A percentile compares a stretch with the other conserved stretches of the same genome.
These are phyloP conservation scores for Lyophyllum shimeji DNA, from an alignment of 768 basidiomycete genomes.

Conservation along the genomic window DNA sequence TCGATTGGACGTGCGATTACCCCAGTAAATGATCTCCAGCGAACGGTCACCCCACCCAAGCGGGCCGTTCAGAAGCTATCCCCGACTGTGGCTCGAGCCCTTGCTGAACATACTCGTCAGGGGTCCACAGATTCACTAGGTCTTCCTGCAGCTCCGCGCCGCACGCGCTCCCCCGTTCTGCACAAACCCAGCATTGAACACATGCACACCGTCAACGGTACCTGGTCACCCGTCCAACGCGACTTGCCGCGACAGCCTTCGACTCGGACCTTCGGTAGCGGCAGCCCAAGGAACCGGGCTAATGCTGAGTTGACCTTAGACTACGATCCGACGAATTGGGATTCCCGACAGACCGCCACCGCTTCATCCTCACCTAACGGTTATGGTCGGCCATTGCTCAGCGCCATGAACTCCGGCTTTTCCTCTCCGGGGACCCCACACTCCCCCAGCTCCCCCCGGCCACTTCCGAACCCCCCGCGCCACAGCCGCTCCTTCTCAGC, in stretches of 20 bases:
- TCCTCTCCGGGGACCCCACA: background rate
- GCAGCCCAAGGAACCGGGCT: background rate
- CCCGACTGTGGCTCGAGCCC: background rate
- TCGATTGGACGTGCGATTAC: conserved; percentile 27
- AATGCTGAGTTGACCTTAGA: conserved; percentile 12
- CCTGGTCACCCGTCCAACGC: conserved; percentile 4
- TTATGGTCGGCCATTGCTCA: conserved; percentile 5
- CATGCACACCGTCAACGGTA: conserved; percentile 4
- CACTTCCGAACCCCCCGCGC: conserved; percentile 6
- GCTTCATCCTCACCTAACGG: background rate
- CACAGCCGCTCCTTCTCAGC: conserved; percentile 18
- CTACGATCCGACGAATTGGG: conserved; percentile 13
- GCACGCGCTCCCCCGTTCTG: conserved; percentile 22
- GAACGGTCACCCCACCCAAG: conserved; percentile 22
- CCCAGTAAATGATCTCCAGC: conserved; percentile 21
- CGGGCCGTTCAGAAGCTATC: conserved; percentile 13
- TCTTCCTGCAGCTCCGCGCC: conserved; percentile 38
- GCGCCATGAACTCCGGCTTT: conserved; percentile 6
- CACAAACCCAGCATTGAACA: conserved; percentile 15
- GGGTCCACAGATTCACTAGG: conserved; percentile 27
- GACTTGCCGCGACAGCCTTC: conserved; percentile 8
- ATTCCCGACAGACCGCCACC: conserved; percentile 1
- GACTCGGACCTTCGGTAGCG: conserved; percentile 11
- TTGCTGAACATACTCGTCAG: conserved; percentile 19
- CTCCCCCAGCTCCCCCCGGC: conserved; percentile 2